Conservation (phyloP, 345 rosid species). For the Euclidium syriacum region DNA sequence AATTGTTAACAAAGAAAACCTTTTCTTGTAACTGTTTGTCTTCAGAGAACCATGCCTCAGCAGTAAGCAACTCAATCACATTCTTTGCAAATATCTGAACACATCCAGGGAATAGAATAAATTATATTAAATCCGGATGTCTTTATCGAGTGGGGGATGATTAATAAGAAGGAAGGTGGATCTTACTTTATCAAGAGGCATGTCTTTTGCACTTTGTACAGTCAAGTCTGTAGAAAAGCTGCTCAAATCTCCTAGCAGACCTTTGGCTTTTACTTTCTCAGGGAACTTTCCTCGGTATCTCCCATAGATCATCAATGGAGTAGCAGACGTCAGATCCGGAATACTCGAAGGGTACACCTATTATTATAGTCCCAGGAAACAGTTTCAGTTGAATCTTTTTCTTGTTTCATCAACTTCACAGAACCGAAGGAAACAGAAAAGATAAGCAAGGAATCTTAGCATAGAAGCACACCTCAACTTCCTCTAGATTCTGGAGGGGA, state of each 20-base stretch:
- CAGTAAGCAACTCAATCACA: slow-evolving; percentile 70
- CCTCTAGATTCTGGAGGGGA: slow-evolving; percentile 49
- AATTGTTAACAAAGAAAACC: slow-evolving; percentile 46
- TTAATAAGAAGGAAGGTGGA: not conserved
- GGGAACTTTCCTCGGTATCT: slow-evolving; percentile 67
- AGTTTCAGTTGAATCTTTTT: slow-evolving; percentile 7
- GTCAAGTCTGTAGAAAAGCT: slow-evolving; percentile 47
- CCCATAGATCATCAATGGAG: slow-evolving; percentile 54
- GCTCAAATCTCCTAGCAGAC: slow-evolving; percentile 55
- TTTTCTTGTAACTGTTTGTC: slow-evolving; percentile 61
- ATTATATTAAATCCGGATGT: not conserved
- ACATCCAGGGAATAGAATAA: not conserved
- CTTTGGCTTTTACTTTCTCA: slow-evolving; percentile 42
- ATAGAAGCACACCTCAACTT: slow-evolving; percentile 62
- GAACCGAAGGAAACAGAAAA: not conserved
- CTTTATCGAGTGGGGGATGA: not conserved
- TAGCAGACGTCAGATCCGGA: slow-evolving; percentile 63
- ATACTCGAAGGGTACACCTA: slow-evolving; percentile 55
- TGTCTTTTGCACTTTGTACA: slow-evolving; percentile 45
- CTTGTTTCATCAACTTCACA: not conserved
- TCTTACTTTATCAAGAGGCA: slow-evolving; percentile 59
- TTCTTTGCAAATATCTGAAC: slow-evolving; percentile 63
- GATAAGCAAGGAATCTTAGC: slow-evolving; percentile 5
- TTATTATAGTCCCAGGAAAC: slow-evolving; percentile 19
- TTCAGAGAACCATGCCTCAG: slow-evolving; percentile 82